Evolutionary conservation across 164 flowering plant genomes (phyloP).

Genomic region (Cinnamomum micranthum): DNA sequence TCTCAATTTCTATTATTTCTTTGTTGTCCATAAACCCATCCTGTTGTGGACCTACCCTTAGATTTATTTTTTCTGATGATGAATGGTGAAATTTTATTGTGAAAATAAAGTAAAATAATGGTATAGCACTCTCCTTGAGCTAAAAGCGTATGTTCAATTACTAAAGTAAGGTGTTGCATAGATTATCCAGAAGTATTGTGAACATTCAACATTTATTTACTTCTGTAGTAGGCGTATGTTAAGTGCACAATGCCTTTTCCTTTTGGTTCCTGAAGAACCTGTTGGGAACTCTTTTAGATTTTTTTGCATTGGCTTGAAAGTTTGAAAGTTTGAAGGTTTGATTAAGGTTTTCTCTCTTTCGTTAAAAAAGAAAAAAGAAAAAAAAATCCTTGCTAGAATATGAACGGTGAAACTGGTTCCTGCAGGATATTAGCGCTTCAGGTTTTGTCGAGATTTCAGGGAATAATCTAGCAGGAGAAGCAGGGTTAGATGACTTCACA

Average conservation of each 20-base stretch:
- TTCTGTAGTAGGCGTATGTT: background rate
- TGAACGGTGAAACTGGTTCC: background rate
- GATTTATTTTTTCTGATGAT: background rate
- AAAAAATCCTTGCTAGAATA: background rate
- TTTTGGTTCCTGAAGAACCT: background rate
- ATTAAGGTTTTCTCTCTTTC: too few relatives aligned
- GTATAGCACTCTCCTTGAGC: background rate
- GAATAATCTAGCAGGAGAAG: constrained; percentile 60
- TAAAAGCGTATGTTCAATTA: too few relatives aligned
- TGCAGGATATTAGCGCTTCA: constrained; percentile 59
- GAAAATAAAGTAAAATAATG: too few relatives aligned
- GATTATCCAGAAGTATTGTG: background rate
- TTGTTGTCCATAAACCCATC: too few relatives aligned
- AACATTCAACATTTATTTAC: background rate
- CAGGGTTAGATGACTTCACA: constrained; percentile 57
- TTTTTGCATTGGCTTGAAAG: too few relatives aligned
- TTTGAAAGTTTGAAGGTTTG: too few relatives aligned
- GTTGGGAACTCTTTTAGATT: background rate
- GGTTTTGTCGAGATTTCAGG: constrained; percentile 46
- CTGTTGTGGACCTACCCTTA: too few relatives aligned
- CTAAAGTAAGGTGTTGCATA: too few relatives aligned
- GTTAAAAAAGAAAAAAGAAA: too few relatives aligned
- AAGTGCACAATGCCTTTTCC: background rate
- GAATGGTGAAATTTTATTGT: background rate
- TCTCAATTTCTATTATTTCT: too few relatives aligned